Evolutionary conservation across 441 rosid genomes (phyloP).

Genomic region (Erodium texanum): DNA sequence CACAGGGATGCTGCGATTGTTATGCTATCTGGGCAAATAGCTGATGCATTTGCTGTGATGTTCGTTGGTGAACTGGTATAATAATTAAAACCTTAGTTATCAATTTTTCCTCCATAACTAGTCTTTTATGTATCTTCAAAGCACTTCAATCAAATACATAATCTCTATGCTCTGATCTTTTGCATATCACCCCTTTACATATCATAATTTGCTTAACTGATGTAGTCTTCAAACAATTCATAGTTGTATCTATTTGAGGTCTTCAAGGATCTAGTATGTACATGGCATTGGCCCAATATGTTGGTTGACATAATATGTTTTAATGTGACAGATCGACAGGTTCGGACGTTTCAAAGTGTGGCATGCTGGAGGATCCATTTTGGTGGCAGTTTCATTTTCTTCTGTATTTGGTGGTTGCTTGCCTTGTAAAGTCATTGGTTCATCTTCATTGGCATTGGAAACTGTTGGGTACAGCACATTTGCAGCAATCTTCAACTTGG

Average conservation of each 20-base stretch:
- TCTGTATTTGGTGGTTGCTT: slow-evolving; percentile 91
- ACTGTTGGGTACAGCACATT: slow-evolving; percentile 72
- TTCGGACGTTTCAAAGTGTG: slow-evolving; percentile 94
- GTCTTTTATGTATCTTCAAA: not conserved
- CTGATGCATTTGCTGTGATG: slow-evolving; percentile 81
- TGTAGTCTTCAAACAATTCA: too few species aligned
- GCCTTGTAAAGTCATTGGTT: slow-evolving; percentile 60
- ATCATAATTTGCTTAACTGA: not conserved
- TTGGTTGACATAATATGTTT: slow-evolving; percentile 6
- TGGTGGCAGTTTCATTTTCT: slow-evolving; percentile 90
- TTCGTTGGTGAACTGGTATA: slow-evolving; percentile 82
- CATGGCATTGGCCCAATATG: too few species aligned
- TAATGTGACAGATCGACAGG: slow-evolving; percentile 69
- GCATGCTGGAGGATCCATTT: slow-evolving; percentile 86
- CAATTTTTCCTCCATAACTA: not conserved
- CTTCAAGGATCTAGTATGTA: too few species aligned
- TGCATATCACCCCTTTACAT: not conserved
- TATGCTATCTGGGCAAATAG: slow-evolving; percentile 92
- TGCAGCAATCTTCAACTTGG: slow-evolving; percentile 91
- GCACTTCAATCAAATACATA: not conserved
- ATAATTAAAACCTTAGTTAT: not conserved
- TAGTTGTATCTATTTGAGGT: too few species aligned
- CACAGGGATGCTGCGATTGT: slow-evolving; percentile 79
- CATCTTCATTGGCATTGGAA: slow-evolving; percentile 36
- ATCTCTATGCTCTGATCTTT: not conserved